Evolutionary conservation across 768 basidiomycete genomes (phyloP), one percentile per base, ranked within the genome.

Genomic region (Megacollybia marginata): DNA sequence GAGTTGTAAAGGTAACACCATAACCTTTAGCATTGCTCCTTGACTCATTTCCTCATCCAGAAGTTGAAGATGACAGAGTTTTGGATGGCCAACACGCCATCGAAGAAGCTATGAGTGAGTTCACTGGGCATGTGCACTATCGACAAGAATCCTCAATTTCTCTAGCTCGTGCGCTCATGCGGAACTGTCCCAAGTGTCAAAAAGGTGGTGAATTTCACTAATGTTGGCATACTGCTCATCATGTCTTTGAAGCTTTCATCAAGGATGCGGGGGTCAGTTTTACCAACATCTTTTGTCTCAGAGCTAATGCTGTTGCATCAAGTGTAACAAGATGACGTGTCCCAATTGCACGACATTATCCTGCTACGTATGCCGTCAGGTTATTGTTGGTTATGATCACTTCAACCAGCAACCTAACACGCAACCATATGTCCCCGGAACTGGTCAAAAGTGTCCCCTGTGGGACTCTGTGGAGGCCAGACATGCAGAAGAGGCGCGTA

Each of bases 261-360:
- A 92, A 92, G 63, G 85, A 88, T 53, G 59, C 62, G 42, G 90
- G 89, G 9, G 88, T 89, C 73, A 44, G 80, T 70, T 34, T 44
- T 42, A n/a, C 38, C 1, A 13, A 28, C 33, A 46, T 57, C 33
- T 52, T 49, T 48, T 28, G 9, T n/a, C 44, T 32, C 32, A 38
- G 42, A 18, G n/a, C 11, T 33, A 11, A 11, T 38, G 36, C 55
- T 28, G 23, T 28, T 28, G 23, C 23, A 28, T 28, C 6, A 2
- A 90, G 84, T 95, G 93, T 69, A 95, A 95, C 76, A 95, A 95
- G 64, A 94, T 96, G 83, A 75, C 71, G 1, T 91, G 89, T 57
- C 78, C 83, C 1, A 67, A 83, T 52, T 95, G 93, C 59, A 53
- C 43, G 1, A 82, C 88, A 0, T 33, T 88, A 36, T 91, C 85